Base-by-base conservation (phyloP, 495 filamentous ascomycete genomes). In the Penicillium samsonianum region DNA sequence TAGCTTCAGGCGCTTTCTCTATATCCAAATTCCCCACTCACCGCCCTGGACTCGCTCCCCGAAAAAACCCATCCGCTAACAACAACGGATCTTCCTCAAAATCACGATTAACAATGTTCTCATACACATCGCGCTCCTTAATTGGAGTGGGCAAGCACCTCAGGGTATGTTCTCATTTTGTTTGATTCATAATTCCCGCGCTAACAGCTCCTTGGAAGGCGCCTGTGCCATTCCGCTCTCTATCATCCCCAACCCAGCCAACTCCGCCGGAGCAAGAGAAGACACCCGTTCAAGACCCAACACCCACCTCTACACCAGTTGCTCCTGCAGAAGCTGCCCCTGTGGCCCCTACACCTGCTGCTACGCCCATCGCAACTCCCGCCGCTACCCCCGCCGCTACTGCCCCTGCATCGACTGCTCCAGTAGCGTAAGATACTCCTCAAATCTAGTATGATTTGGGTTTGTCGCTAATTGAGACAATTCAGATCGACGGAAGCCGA, bases 101-200 rank as follows among this genome's bases (percentile, higher is more conserved):
- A 37, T 35, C 19, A 38, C 47, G 11, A 56, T 46, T 51, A 31
- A 60, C 58, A 47, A 71, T 71, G 69, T 69, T 68, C 38, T 41
- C 62, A 52, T 63, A 49, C 54, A 51, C 62, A 57, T 61, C 63
- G 9, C 69, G 67, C 61, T 68, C 67, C 50, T 53, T 66, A 14
- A 14, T 70, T 11, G 63, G 65, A 46, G 64, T 51, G 46, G 46
- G 59, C 43, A 64, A 59, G 48, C 57, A 38, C 35, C 42, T 66
- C 3, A 44, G 58, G 63, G 69, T 72, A 64, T 22, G 50, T 50
- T 12, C 7, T 26, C 42, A 31, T 45, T 1, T 2, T 17, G 40
- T 28, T 47, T 17, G 20, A 26, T 11, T 50, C 14, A 30, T n/a
- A n/a, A 20, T 54, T 12, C 10, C 17, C 35, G 6, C 16, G 50